Evolutionary conservation across 129 eudicot genomes (phyloP).

Genomic region (Helichrysum umbraculigerum): DNA sequence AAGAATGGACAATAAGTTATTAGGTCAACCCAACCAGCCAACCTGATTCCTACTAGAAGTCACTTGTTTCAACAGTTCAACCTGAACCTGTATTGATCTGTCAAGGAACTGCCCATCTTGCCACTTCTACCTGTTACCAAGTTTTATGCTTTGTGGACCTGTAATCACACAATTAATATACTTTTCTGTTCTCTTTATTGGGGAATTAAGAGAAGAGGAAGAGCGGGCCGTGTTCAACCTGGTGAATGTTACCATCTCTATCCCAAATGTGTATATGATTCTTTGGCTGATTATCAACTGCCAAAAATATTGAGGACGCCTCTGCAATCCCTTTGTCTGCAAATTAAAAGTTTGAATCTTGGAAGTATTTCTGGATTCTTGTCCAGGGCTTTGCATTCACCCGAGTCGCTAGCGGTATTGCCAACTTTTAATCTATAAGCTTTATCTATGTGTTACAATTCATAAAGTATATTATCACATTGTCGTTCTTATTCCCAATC

Average conservation of each 20-base stretch:
- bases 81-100: too few relatives aligned
- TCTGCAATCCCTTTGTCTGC: slow-evolving; percentile 82
- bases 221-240: slow-evolving; percentile 93
- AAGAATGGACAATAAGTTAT: too few relatives aligned
- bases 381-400: slow-evolving; percentile 78
- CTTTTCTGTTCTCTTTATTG: slow-evolving; percentile 6
- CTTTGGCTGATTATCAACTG: slow-evolving; percentile 74
- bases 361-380: slow-evolving; percentile 80
- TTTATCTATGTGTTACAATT: neutral
- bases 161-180: neutral
- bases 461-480: neutral
- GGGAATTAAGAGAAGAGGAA: slow-evolving; percentile 68
- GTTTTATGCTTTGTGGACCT: neutral
- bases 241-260: slow-evolving; percentile 89
- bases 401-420: slow-evolving; percentile 71
- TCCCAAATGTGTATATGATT: slow-evolving; percentile 75
- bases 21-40: too few relatives aligned
- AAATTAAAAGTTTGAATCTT: slow-evolving; percentile 73
- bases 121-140: neutral
- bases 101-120: too few relatives aligned
- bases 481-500: neutral
- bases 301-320: slow-evolving; percentile 85
- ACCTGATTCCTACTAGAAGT: too few relatives aligned
- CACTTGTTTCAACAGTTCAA: too few relatives aligned
- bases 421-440: slow-evolving; percentile 6